Evolutionary conservation across 495 filamentous ascomycete species (phyloP).

Genomic region (Penicillium pancosmium): DNA sequence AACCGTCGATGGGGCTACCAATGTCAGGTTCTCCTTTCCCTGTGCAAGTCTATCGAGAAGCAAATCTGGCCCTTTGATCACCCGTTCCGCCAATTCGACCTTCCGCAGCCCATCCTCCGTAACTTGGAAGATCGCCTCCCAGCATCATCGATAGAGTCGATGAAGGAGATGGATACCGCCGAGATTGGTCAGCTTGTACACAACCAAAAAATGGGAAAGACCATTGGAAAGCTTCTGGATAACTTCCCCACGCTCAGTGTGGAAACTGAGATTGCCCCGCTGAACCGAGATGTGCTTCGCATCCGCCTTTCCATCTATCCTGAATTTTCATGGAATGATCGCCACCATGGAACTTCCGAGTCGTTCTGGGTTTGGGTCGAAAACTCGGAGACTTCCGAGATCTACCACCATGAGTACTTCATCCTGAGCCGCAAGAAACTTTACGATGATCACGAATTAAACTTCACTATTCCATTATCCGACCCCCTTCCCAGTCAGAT

Average conservation of each 20-base stretch:
- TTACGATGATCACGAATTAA: conserved; percentile 91
- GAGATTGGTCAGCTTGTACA: conserved; percentile 94
- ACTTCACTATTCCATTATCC: conserved; percentile 94
- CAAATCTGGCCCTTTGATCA: conserved; percentile 93
- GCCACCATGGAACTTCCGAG: conserved; percentile 90
- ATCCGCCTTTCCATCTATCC: conserved; percentile 83
- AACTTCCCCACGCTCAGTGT: conserved; percentile 91
- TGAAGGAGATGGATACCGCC: conserved; percentile 87
- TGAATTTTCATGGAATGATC: conserved; percentile 95
- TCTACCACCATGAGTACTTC: conserved; percentile 98
- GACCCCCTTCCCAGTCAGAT: conserved; percentile 94
- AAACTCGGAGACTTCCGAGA: conserved; percentile 95
- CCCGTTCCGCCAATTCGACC: conserved; percentile 91
- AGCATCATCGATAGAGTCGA: conserved; percentile 72
- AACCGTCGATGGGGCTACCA: conserved; percentile 94
- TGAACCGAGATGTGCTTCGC: conserved; percentile 91
- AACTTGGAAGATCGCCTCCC: conserved; percentile 78
- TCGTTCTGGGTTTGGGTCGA: conserved; percentile 99
- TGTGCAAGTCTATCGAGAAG: conserved; percentile 97
- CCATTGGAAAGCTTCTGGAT: conserved; percentile 76
- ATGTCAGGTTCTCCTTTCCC: conserved; percentile 81
- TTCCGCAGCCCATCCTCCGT: conserved; percentile 78
- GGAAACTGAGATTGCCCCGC: conserved; percentile 90
- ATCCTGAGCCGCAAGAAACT: conserved; percentile 87
- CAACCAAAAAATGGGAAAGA: conserved; percentile 81